Base-by-base conservation (phyloP, 106 monocot species). In the Apostasia ramifera region DNA sequence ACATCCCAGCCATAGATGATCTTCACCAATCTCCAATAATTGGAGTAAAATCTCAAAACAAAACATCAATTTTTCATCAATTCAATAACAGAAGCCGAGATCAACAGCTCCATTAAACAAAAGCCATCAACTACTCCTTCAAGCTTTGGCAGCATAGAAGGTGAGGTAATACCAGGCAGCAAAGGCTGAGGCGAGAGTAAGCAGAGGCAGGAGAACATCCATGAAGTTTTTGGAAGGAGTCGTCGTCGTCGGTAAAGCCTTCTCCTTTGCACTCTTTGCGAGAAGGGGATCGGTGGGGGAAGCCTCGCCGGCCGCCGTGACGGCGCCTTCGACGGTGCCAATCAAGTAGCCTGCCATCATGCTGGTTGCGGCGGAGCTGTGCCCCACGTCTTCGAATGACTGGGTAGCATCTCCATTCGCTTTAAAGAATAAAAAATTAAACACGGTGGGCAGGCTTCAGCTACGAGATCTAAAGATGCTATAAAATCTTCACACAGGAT, bases 381-480 rank as follows among this genome's bases (percentile, higher is more conserved):
- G 97, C 0, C 89, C 92, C 6, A 98, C 87, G 8, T 92, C 89
- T 70, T 98, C 97, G 68, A 98, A 98, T 59, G 86, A 67, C 64
- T 90, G 70, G 6, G 97, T 98, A n/a, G 89, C 92, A 72, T 98
- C 97, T 55, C 89, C 89, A 51, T 60, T 51, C 47, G 68, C 43
- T 54, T 65, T 46, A 14, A 45, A 6, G 66, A 74, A 37, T 8
- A 65, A 37, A 3, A 37, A 15, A 26, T 26, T 26, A 26, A 26
- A 26, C 26, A 26, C 26, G 26, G 26, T 26, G 26, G 26, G 26
- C 26, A 26, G 26, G 26, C 26, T 26, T 26, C 26, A 26, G 26
- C 26, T 26, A 26, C 26, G 26, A 26, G 26, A 26, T 26, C 26
- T 26, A 26, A 26, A 26, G 26, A 26, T 26, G 26, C 26, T 26